Evolutionary conservation across 495 filamentous ascomycete species (phyloP).

Genomic region (Aspergillus sclerotiicarbonarius): DNA sequence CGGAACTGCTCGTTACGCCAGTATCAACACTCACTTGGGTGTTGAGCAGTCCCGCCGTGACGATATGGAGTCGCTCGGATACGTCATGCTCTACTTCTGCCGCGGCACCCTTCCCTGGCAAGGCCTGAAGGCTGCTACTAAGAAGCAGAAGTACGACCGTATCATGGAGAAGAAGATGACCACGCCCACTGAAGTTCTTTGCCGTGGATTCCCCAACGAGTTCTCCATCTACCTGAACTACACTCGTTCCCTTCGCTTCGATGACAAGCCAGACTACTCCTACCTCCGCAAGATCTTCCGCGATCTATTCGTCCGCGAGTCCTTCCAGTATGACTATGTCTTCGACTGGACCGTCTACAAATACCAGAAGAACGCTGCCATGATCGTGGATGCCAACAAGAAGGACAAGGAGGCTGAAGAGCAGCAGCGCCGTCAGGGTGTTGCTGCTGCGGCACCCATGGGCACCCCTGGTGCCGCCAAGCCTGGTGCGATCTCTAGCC

Average conservation of each 20-base stretch:
- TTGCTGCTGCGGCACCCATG: conserved; percentile 59
- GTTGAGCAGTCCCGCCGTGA: conserved; percentile 99
- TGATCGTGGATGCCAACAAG: conserved; percentile 75
- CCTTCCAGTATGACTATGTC: conserved; percentile 99
- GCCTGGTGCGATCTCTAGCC: conserved; percentile 68
- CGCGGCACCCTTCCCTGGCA: conserved; percentile 99
- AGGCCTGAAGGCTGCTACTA: conserved; percentile 98
- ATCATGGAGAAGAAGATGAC: conserved; percentile 99
- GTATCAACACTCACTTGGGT: conserved; percentile 98
- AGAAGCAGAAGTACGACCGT: conserved; percentile 99
- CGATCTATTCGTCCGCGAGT: conserved; percentile 97
- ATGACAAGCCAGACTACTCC: conserved; percentile 99
- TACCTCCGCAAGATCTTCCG: conserved; percentile 99
- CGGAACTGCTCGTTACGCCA: conserved; percentile 97
- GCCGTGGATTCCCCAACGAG: conserved; percentile 98
- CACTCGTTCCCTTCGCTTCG: conserved; percentile 96
- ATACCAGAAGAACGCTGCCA: conserved; percentile 98
- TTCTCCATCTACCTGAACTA: conserved; percentile 99
- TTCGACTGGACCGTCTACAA: conserved; percentile 99
- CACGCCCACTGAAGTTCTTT: conserved; percentile 97
- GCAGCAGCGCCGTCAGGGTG: conserved; percentile 60
- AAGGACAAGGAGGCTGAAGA: conserved; percentile 75
- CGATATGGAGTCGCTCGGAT: conserved; percentile 99
- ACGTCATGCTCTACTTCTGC: conserved; percentile 99
- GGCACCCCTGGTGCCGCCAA: conserved; percentile 62